Conservation (phyloP, 352 stramenopile species). For the Globisporangium rhizosaccharum region DNA sequence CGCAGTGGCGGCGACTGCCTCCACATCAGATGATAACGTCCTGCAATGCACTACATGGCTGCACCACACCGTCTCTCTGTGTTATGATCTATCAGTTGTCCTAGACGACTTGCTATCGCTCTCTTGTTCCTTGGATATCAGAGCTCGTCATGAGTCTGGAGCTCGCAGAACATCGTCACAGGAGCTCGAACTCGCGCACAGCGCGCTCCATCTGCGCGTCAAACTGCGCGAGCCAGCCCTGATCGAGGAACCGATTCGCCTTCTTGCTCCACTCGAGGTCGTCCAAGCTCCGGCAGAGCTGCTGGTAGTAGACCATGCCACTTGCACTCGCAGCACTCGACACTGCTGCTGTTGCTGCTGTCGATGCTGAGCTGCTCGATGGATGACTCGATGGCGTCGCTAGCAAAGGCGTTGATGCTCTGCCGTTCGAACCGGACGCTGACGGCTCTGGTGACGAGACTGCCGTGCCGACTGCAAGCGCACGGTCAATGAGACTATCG, state of each 20-base stretch:
- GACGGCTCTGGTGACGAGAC: background rate
- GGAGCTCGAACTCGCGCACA: slow-evolving; percentile 60
- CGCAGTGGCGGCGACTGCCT: background rate
- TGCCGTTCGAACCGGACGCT: background rate
- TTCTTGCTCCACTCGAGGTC: slow-evolving; percentile 65
- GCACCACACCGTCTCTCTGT: background rate
- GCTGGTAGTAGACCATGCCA: slow-evolving; percentile 31
- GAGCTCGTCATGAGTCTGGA: too few relatives aligned
- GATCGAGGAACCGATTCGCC: slow-evolving; percentile 73
- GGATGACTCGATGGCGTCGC: background rate
- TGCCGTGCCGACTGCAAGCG: background rate
- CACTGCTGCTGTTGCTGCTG: background rate
- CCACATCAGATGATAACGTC: background rate
- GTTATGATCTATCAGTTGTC: too few relatives aligned
- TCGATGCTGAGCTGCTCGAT: background rate
- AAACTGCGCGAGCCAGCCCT: slow-evolving; percentile 75
- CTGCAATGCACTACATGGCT: background rate
- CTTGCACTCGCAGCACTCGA: background rate
- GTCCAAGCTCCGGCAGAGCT: slow-evolving; percentile 48
- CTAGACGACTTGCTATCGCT: background rate
- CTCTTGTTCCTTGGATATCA: background rate
- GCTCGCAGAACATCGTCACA: slow-evolving; percentile 20
- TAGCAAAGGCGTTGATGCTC: background rate
- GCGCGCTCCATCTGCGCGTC: slow-evolving; percentile 75
- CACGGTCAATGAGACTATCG: slow-evolving; percentile 38